Conservation (phyloP, 306 rosid species). For the Astragalus membranaceus region DNA sequence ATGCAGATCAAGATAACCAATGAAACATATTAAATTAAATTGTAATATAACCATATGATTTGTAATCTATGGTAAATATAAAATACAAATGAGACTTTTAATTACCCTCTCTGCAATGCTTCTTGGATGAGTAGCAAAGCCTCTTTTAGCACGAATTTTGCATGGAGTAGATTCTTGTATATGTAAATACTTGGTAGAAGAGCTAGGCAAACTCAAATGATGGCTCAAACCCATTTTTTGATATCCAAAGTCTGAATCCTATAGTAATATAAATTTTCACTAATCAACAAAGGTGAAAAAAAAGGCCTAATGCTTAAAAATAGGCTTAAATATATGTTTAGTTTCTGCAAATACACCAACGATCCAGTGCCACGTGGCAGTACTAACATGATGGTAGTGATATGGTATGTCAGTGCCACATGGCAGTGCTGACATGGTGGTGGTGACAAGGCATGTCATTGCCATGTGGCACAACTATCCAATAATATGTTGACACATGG, state of each 20-base stretch:
- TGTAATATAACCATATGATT: background rate
- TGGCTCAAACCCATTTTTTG: constrained; percentile 39
- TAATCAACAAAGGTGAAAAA: background rate
- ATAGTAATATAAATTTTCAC: constrained; percentile 20
- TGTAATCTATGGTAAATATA: background rate
- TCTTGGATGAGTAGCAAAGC: constrained; percentile 93
- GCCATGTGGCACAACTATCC: no score
- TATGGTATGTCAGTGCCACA: no score
- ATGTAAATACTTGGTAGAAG: constrained; percentile 34
- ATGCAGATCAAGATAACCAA: background rate
- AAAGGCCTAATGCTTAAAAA: background rate
- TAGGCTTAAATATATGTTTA: no score
- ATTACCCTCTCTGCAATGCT: constrained; percentile 99
- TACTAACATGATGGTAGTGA: no score
- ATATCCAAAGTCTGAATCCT: constrained; percentile 43
- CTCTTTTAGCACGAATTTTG: constrained; percentile 86
- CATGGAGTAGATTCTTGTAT: constrained; percentile 64
- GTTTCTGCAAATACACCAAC: no score
- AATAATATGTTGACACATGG: no score
- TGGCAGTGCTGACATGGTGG: no score
- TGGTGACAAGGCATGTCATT: no score
- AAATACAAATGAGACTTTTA: background rate
- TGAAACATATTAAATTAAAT: background rate
- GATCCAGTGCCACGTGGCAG: no score
- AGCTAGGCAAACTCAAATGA: constrained; percentile 63